Percentiles rank a stretch among this genome's conserved stretches.
These are phyloP conservation scores for Daedaleopsis nitida DNA, from an alignment of 768 basidiomycete genomes.

Conservation along the genomic window DNA sequence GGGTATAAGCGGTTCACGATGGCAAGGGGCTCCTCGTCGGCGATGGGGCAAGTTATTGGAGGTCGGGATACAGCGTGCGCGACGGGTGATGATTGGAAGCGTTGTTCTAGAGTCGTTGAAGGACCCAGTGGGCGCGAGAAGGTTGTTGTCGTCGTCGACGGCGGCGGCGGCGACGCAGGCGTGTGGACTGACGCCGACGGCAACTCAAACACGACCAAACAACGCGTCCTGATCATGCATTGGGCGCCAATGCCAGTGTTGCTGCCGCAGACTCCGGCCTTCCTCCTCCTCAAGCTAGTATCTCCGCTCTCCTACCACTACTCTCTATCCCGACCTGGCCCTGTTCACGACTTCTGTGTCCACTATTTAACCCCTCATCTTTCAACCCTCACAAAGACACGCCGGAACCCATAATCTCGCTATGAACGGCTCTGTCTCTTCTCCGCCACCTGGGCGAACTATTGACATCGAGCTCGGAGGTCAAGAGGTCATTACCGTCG, in stretches of 20 bases:
- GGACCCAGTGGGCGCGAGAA: neutral
- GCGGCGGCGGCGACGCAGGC: slow-evolving; percentile 19
- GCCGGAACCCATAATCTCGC: neutral
- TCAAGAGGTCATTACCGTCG: slow-evolving; percentile 87
- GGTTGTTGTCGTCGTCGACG: slow-evolving; percentile 18
- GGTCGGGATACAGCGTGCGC: too few relatives aligned
- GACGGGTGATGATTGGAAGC: neutral
- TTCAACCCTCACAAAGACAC: neutral
- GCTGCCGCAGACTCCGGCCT: neutral
- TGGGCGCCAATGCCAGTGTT: slow-evolving; percentile 2
- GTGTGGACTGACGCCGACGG: slow-evolving; percentile 17
- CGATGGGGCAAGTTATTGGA: neutral
- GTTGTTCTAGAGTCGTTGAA: neutral
- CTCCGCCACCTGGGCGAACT: slow-evolving; percentile 26
- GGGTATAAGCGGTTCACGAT: neutral
- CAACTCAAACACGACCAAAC: slow-evolving; percentile 16
- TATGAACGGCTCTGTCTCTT: slow-evolving; percentile 16
- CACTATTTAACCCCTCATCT: neutral
- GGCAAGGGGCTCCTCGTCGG: neutral
- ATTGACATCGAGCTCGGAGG: slow-evolving; percentile 70
- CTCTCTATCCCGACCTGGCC: neutral
- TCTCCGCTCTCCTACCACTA: neutral
- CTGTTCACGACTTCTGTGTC: neutral
- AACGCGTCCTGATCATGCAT: slow-evolving; percentile 16
- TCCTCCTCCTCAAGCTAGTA: neutral